Evolutionary conservation across 106 monocot species (phyloP), one percentile per base, ranked within the genome.

Genomic region (Gastrodia elata): DNA sequence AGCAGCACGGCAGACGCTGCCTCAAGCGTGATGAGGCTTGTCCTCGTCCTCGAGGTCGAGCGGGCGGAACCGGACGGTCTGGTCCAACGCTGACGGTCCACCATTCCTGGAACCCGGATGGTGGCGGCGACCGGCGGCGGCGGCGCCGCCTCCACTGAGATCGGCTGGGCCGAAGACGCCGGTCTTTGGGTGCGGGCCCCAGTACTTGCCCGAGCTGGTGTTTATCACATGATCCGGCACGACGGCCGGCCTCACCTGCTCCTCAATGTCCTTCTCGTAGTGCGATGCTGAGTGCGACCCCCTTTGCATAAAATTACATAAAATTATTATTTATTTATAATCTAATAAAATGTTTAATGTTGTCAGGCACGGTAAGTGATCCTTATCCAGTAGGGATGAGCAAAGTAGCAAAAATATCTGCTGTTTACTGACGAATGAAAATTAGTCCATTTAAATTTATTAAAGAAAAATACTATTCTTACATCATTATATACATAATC

Each of bases 31-130:
- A 48, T 68, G 76, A 8, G 88, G 81, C 78, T 93, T 87, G n/a
- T 94, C 80, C 25, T 88, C 84, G 81, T 83, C 94, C 78, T 90
- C 94, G 1, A 80, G 81, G 72, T 90, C 94, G 3, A 80, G 79
- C 1, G 90, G 88, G 57, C 94, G 94, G 77, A 88, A 94, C 84
- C 94, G 84, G 9, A 71, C 86, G 26, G 72, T 74, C 82, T 84
- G 82, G 68, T 94, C 88, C 76, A 88, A 82, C 41, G 73, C 81
- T 2, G 89, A 83, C 13, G 82, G 6, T 1, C 22, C 15, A 52
- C 71, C 74, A 70, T 42, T 46, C 13, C 43, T 48, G n/a, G 73
- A 0, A 18, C 38, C 69, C 49, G 52, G 37, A 64, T 37, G 0
- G 25, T 44, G 69, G 69, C 69, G 69, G 40, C 39, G 26, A 32